phyloP scores from a whole-genome alignment of 2,329 filamentous ascomycete genomes.

The Cercospora sp. region DNA sequence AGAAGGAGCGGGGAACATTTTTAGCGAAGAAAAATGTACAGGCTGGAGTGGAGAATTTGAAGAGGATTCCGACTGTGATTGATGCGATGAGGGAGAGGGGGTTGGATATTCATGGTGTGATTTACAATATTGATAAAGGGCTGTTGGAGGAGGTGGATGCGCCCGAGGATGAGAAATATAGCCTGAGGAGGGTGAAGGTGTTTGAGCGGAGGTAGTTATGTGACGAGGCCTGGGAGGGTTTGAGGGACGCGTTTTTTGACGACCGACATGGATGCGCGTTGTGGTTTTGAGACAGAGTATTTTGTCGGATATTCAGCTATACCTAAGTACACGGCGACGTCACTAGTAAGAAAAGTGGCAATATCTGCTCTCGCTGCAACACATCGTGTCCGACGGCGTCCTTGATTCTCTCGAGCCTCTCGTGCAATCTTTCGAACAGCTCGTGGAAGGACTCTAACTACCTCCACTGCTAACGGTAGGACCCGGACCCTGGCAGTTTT shows the following conservation, averaged over 20 bases:
- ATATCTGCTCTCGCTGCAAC: background rate
- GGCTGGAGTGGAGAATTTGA: constrained; percentile 65
- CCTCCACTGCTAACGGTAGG: background rate
- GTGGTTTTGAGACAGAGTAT: background rate
- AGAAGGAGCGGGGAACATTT: constrained; percentile 56
- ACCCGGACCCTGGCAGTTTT: background rate
- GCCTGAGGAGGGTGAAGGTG: constrained; percentile 24
- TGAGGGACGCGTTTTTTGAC: background rate
- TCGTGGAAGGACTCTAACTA: background rate
- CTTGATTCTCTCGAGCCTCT: background rate
- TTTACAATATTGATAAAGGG: constrained; percentile 68
- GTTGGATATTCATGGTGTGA: constrained; percentile 72
- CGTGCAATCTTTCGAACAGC: background rate
- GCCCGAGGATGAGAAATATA: constrained; percentile 36
- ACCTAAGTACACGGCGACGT: background rate
- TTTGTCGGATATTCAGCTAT: background rate
- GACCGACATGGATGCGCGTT: background rate
- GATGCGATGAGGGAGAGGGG: constrained; percentile 71
- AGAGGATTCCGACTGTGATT: constrained; percentile 67
- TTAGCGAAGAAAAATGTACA: constrained; percentile 78
- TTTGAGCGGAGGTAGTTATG: constrained; percentile 31
- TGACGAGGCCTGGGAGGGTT: background rate
- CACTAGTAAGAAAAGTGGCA: background rate
- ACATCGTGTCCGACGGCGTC: background rate
- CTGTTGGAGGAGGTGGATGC: constrained; percentile 52